These are phyloP conservation scores for Russula emetica DNA, from an alignment of 768 basidiomycete genomes.

Conservation along the genomic window DNA sequence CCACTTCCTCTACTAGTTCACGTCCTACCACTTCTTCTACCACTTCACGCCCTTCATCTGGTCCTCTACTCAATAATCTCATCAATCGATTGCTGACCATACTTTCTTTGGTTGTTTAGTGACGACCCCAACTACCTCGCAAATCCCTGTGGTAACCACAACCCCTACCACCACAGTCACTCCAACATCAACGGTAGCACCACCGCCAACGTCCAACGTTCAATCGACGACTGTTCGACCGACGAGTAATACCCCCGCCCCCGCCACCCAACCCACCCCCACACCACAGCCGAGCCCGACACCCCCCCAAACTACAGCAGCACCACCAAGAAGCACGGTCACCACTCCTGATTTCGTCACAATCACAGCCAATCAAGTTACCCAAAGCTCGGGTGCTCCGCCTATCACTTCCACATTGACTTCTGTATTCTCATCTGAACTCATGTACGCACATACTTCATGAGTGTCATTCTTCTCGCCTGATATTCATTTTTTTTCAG, in stretches of 20 bases:
- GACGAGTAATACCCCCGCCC: background rate
- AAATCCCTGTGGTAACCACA: background rate
- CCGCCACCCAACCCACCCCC: background rate
- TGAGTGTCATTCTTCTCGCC: background rate
- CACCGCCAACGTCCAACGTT: background rate
- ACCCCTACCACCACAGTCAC: background rate
- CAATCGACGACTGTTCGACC: background rate
- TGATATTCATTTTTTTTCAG: slow-evolving; percentile 1
- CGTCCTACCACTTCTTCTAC: background rate
- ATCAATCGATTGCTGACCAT: background rate
- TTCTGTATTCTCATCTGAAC: slow-evolving; percentile 7
- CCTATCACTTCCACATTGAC: slow-evolving; percentile 1
- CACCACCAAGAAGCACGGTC: background rate
- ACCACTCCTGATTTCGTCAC: background rate
- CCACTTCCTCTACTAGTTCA: background rate
- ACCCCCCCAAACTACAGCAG: background rate
- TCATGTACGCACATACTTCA: background rate
- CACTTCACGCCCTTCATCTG: background rate
- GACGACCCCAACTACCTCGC: background rate
- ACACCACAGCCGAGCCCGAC: background rate
- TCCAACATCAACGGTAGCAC: background rate
- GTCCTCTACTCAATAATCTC: background rate
- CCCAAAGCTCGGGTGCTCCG: background rate
- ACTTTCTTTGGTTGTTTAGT: background rate
- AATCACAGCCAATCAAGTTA: background rate